Base-by-base conservation (phyloP, 23 red algal genomes). In the Rhodosorus marinus region DNA sequence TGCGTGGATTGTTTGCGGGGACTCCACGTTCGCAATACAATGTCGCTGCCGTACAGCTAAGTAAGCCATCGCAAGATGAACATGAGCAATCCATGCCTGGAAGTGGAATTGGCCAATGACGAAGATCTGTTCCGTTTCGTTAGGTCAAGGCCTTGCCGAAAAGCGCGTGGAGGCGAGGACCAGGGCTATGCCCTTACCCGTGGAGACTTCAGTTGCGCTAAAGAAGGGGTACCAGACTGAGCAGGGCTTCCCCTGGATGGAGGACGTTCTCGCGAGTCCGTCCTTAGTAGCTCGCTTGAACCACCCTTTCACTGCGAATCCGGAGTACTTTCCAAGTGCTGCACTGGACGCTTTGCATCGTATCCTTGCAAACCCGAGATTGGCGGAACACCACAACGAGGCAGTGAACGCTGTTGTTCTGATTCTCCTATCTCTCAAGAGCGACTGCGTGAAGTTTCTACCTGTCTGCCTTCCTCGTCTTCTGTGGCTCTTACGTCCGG, bases 221-320 rank as follows among this genome's bases (percentile, higher is more conserved):
- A n/a, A 9, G 17, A 15, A 20, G 35, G 22, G 14, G 66, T 63
- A 54, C 6, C 29, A 38, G 26, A 50, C 57, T 66, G 5, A 33
- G 46, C 2, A 72, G 76, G 76, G 60, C 50, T 8, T 31, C 31
- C 8, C 36, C 57, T 23, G 76, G 73, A 61, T 35, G 72, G 34
- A 30, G 40, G 1, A 71, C 67, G 17, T n/a, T n/a, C n/a, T n/a
- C n/a, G n/a, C n/a, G n/a, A n/a, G n/a, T n/a, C 47, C 55, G 20
- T 84, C 69, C 5, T 56, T 98, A 30, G 76, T 98, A 6, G 65
- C 49, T 6, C 70, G 70, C 20, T 54, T 98, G 21, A 72, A 69
- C 1, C 90, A 98, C 62, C 90, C 90, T 11, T 98, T 86, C 40
- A 85, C 90, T 20, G 73, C 70, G 25, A 84, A 77, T 31, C 67